Conservation (phyloP, 352 stramenopile genomes). For the Blastocystis hominis region DNA sequence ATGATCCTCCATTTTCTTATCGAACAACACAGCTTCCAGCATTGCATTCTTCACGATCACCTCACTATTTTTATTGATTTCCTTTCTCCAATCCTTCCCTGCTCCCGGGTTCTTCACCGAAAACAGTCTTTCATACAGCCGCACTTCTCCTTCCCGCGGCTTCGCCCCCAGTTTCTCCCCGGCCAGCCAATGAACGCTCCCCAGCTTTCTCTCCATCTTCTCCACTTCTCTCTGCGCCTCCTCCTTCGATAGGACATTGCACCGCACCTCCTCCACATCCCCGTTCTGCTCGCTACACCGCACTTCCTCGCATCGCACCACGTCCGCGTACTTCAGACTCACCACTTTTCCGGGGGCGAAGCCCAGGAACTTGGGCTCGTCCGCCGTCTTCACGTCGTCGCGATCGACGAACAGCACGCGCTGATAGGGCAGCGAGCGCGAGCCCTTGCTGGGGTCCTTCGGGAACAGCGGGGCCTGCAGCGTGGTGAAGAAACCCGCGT, state of each 20-base stretch:
- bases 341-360: conserved; percentile 86
- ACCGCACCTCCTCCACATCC: conserved; percentile 69
- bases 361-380: conserved; percentile 79
- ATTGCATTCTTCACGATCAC: conserved; percentile 71
- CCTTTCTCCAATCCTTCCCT: conserved; percentile 68
- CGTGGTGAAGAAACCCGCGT: background rate
- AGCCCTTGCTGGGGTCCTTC: conserved; percentile 57
- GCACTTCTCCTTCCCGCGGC: conserved; percentile 73
- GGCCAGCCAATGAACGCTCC: conserved; percentile 85
- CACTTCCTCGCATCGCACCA: conserved; percentile 81
- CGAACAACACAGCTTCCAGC: conserved; percentile 70
- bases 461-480: conserved; percentile 57
- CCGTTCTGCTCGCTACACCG: conserved; percentile 71
- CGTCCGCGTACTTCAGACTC: conserved; percentile 85
- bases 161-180: conserved; percentile 61
- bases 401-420: conserved; percentile 57
- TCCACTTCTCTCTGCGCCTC: conserved; percentile 68
- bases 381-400: conserved; percentile 57
- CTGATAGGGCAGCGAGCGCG: conserved; percentile 52
- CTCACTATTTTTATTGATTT: conserved; percentile 70
- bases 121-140: conserved; percentile 92
- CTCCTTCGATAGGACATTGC: conserved; percentile 62
- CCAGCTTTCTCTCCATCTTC: conserved; percentile 75
- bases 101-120: conserved; percentile 73
- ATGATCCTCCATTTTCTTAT: background rate